Evolutionary conservation across 148 eudicot species (phyloP).

Genomic region (Rhododendron molle): DNA sequence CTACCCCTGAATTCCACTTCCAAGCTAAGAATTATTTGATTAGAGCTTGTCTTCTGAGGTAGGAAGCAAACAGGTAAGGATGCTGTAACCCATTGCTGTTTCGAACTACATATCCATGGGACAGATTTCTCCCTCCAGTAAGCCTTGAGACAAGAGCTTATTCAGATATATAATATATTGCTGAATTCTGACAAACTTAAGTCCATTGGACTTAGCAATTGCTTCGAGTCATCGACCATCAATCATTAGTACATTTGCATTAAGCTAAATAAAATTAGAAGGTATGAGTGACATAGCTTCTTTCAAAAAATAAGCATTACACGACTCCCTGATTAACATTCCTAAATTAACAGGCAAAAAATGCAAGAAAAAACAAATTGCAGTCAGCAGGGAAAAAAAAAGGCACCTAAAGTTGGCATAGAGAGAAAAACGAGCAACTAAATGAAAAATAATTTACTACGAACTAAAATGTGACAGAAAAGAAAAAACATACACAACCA

Average conservation of each 20-base stretch:
- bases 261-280: neutral
- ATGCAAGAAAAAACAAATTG: neutral
- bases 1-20: neutral
- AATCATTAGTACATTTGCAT: neutral
- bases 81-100: neutral
- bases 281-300: neutral
- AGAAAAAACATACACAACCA: neutral
- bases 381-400: neutral
- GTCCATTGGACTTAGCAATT: neutral
- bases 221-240: neutral
- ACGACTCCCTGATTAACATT: neutral
- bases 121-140: neutral
- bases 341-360: neutral
- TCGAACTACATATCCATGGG: neutral
- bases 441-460: neutral
- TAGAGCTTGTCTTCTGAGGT: neutral
- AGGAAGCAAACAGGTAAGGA: neutral
- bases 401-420: neutral
- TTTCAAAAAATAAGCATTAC: neutral
- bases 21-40: neutral
- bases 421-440: neutral
- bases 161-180: neutral
- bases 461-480: neutral
- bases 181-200: neutral
- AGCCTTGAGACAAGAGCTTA: neutral